Percentiles rank a stretch among this genome's conserved stretches.
These are phyloP conservation scores for Vitis rupestris DNA, from an alignment of 164 flowering plant species.

Conservation along the genomic window DNA sequence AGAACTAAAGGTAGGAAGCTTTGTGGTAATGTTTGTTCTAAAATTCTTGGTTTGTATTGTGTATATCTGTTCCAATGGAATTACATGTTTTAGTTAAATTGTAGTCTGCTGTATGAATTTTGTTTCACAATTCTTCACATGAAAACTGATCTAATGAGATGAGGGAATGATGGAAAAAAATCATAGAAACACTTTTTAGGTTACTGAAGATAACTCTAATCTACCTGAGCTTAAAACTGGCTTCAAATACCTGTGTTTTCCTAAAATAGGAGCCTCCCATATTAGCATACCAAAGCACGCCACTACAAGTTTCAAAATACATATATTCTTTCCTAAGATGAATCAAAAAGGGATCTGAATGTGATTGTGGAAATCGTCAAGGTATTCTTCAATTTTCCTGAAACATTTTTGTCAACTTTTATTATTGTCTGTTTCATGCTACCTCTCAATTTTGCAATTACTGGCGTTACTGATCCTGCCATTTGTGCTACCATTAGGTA, in stretches of 20 bases:
- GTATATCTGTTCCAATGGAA: not conserved
- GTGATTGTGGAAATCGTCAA: not conserved
- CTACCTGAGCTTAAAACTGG: not conserved
- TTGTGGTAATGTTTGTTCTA: not conserved
- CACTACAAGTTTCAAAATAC: not conserved
- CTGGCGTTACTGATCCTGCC: not conserved
- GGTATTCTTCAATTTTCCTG: not conserved
- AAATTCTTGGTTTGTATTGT: not conserved
- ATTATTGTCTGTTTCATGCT: not conserved
- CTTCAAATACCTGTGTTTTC: no score
- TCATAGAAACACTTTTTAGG: not conserved
- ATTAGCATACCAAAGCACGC: not conserved
- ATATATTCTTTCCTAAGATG: not conserved
- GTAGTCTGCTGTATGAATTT: not conserved
- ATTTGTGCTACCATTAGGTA: slow-evolving; percentile 46
- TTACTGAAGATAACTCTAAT: not conserved
- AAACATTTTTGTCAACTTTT: not conserved
- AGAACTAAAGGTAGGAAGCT: not conserved
- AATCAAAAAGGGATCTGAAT: not conserved
- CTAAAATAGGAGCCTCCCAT: not conserved
- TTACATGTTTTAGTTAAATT: not conserved
- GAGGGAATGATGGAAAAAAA: not conserved
- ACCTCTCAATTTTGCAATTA: not conserved
- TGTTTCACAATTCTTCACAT: not conserved
- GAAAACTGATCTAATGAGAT: not conserved